Percentiles rank a stretch among this genome's conserved stretches.
Evolutionary conservation across 2,329 filamentous ascomycete genomes (phyloP).

Genomic region (Pseudogymnoascus sp.): DNA sequence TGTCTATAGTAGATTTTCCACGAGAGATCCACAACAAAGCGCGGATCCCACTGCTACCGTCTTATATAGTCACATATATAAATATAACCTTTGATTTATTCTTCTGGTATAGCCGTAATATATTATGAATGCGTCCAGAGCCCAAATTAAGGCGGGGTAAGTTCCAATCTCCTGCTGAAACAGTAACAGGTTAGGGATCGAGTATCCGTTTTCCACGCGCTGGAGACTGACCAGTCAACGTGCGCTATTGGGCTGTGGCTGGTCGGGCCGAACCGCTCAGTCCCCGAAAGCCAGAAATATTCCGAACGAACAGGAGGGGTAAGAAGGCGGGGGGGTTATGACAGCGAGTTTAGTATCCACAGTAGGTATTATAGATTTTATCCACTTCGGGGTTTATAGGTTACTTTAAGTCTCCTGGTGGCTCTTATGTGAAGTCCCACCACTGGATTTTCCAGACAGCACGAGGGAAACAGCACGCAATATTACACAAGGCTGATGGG

Average conservation of each 20-base stretch:
- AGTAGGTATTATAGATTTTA: neutral
- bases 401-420: neutral
- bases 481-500: neutral
- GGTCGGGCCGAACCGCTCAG: neutral
- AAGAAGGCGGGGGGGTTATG: neutral
- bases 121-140: neutral
- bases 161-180: neutral
- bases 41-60: slow-evolving; percentile 70
- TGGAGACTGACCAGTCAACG: neutral
- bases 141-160: neutral
- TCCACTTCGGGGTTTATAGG: neutral
- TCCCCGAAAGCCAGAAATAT: neutral
- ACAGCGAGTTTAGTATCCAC: neutral
- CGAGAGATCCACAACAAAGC: neutral
- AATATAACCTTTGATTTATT: neutral
- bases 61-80: slow-evolving; percentile 31
- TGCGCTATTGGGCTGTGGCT: neutral
- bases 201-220: neutral
- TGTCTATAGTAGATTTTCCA: neutral
- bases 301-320: neutral
- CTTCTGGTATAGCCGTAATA: neutral
- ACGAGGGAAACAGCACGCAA: neutral
- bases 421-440: neutral
- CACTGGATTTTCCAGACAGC: neutral
- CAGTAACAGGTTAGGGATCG: neutral